These are phyloP conservation scores for Sphagnum contortum DNA, from an alignment of 225 moss, liverwort and hornwort species.

Conservation along the genomic window DNA sequence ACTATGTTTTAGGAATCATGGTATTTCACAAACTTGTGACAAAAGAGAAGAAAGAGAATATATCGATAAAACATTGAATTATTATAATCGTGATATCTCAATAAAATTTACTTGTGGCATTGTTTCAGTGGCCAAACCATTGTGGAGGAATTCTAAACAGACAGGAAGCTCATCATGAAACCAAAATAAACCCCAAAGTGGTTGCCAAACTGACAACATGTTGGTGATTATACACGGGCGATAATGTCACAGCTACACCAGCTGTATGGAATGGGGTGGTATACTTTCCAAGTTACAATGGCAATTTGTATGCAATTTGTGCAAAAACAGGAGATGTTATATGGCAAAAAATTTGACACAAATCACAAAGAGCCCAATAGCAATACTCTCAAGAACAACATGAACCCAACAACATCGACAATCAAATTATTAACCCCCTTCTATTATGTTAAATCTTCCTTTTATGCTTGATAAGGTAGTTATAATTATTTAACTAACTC, in stretches of 20 bases:
- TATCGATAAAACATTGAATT: no score
- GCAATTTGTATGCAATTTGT: background rate
- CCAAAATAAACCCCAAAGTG: background rate
- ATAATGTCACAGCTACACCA: background rate
- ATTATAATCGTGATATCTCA: no score
- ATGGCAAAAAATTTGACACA: slow-evolving; percentile 1
- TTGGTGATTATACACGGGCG: background rate
- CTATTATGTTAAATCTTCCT: no score
- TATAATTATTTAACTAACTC: no score
- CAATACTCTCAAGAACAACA: background rate
- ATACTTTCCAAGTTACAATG: background rate
- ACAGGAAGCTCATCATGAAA: background rate
- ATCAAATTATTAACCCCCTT: no score
- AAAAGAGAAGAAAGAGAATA: no score
- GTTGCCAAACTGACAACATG: background rate
- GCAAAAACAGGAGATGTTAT: background rate
- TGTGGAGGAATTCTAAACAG: background rate
- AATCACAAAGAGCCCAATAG: background rate
- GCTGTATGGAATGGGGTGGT: background rate
- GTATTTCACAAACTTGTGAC: no score
- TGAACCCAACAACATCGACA: no score
- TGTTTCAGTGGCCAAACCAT: background rate
- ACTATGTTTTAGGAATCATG: no score
- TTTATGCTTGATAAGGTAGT: no score
- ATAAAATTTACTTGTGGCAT: no score